Percentiles rank a stretch among this genome's conserved stretches.
These are phyloP conservation scores for Coemansia sp. DNA, from an alignment of 192 early-diverging fungal genomes.

Conservation along the genomic window DNA sequence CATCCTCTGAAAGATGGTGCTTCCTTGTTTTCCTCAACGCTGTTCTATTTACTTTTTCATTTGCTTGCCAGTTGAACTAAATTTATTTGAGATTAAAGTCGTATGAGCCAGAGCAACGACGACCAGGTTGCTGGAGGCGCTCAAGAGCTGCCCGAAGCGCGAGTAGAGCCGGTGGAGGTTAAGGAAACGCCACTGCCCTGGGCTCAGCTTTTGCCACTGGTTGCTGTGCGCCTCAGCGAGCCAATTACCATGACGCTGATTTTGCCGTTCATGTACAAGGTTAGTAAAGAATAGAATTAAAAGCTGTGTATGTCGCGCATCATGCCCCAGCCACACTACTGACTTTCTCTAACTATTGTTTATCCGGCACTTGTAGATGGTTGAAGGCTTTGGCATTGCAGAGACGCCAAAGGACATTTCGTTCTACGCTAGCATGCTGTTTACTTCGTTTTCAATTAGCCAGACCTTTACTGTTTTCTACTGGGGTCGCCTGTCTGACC, in stretches of 20 bases:
- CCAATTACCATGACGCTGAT: slow-evolving; percentile 72
- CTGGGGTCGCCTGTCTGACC: slow-evolving; percentile 74
- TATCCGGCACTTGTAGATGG: slow-evolving; percentile 1
- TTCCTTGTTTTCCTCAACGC: too few relatives aligned
- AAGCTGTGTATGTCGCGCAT: not conserved
- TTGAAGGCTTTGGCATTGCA: slow-evolving; percentile 44
- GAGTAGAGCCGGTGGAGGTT: not conserved
- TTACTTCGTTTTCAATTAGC: slow-evolving; percentile 46
- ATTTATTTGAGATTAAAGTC: too few relatives aligned
- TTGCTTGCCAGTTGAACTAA: too few relatives aligned
- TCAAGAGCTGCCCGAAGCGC: not conserved
- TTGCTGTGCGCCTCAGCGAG: slow-evolving; percentile 55
- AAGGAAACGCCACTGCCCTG: slow-evolving; percentile 49
- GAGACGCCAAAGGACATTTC: slow-evolving; percentile 71
- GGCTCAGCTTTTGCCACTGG: slow-evolving; percentile 24
- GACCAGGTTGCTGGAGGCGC: too few relatives aligned
- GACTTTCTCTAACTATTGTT: not conserved
- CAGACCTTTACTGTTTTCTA: slow-evolving; percentile 53
- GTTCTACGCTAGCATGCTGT: slow-evolving; percentile 58
- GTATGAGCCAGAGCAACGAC: too few relatives aligned
- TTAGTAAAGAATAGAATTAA: not conserved
- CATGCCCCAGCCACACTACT: not conserved
- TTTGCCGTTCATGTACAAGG: slow-evolving; percentile 52
- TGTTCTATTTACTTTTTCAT: too few relatives aligned
- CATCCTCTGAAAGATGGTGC: too few relatives aligned